A percentile compares a stretch with the other conserved stretches of the same genome.
Conservation (phyloP, 345 rosid genomes). For the Eucalyptus grandis region DNA sequence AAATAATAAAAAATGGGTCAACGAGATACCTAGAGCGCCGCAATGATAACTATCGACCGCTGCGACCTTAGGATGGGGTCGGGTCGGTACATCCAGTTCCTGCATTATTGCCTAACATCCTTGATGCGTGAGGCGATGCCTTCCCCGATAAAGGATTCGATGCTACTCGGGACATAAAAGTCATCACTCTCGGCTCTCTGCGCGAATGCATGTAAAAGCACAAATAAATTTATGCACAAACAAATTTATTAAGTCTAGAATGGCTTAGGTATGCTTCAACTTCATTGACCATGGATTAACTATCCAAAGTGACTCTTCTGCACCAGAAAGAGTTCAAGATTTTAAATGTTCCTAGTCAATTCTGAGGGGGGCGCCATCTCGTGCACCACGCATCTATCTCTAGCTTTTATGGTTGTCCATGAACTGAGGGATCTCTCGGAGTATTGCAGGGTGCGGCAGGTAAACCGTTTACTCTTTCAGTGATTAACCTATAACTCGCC, state of each 20-base stretch:
- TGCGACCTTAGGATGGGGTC: too few relatives aligned
- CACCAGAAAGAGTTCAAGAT: background rate
- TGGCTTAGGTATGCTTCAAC: background rate
- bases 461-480: background rate
- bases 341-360: background rate
- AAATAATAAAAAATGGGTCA: too few relatives aligned
- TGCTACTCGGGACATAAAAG: background rate
- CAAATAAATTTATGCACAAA: background rate
- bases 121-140: background rate
- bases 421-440: background rate
- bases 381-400: background rate
- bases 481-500: background rate
- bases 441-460: background rate
- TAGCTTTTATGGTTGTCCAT: background rate
- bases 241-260: background rate
- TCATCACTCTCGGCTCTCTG: background rate
- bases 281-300: background rate
- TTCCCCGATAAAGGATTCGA: background rate
- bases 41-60: rapidly evolving
- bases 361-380: background rate
- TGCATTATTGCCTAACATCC: background rate
- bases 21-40: rapidly evolving
- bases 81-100: background rate
- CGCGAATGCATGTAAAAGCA: background rate
- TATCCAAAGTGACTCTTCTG: background rate